Conservation (phyloP, 192 early-diverging fungal genomes). For the Chytriomyces hyalinus region DNA sequence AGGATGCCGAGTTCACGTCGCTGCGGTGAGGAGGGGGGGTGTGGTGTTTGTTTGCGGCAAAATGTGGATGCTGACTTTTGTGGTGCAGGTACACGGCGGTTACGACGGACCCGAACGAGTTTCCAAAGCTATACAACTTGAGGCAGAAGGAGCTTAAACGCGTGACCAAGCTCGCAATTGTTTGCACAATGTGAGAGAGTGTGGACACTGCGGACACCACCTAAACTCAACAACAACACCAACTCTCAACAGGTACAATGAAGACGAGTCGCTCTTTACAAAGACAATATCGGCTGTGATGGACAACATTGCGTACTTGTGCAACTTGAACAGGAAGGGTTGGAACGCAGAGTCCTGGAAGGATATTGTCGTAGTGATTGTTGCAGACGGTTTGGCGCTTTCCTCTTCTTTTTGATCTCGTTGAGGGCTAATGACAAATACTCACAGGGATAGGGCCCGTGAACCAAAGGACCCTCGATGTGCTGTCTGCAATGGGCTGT, state of each 20-base stretch:
- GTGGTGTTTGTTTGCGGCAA: constrained; percentile 63
- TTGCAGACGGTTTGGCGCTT: constrained; percentile 67
- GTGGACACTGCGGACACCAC: constrained; percentile 40
- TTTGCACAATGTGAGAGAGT: constrained; percentile 67
- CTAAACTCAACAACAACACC: constrained; percentile 39
- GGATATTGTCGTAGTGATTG: constrained; percentile 74
- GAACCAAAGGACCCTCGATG: constrained; percentile 73
- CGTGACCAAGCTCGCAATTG: constrained; percentile 71
- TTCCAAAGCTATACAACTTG: constrained; percentile 65
- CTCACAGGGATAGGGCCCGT: constrained; percentile 53
- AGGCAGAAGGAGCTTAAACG: constrained; percentile 59
- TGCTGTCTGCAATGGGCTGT: constrained; percentile 66
- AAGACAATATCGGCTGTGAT: constrained; percentile 68
- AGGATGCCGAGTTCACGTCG: constrained; percentile 72
- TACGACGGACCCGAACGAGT: constrained; percentile 72
- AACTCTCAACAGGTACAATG: constrained; percentile 63
- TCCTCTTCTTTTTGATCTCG: neutral
- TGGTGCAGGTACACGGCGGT: constrained; percentile 71
- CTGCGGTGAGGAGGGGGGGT: constrained; percentile 40
- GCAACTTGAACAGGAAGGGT: constrained; percentile 60
- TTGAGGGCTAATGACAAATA: neutral
- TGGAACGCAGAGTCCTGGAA: constrained; percentile 73
- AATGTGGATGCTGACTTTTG: constrained; percentile 65
- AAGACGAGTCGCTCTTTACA: constrained; percentile 66
- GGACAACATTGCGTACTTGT: constrained; percentile 72